Evolutionary conservation across 2,329 filamentous ascomycete genomes (phyloP), one percentile per base, ranked within the genome.

Genomic region (Pyrenophora graminea): DNA sequence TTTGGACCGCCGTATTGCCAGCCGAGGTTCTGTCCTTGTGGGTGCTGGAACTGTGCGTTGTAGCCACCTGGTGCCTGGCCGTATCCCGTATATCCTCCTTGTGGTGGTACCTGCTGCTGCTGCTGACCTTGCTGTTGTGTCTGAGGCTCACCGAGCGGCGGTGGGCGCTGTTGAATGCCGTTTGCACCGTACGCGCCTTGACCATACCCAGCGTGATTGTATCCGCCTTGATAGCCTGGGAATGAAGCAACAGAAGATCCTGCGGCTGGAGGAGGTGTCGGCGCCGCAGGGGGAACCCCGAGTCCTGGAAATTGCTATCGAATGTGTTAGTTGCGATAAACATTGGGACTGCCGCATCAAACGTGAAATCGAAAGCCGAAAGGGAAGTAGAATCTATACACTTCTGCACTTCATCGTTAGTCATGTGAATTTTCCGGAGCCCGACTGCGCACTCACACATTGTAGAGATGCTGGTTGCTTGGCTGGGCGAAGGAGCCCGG

Each of bases 211-310:
- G 27, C 45, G n/a, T 60, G 56, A 27, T 32, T 15, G n/a, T 53
- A 58, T 2, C 39, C 53, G 21, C 55, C 56, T 36, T 60, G 56
- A 13, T 59, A 51, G 7, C 54, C 45, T 15, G 55, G 51, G 21
- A 55, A 64, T 13, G 62, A 59, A 57, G 55, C 52, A 21, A 61
- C 30, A 38, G 63, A 63, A 45, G 56, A 61, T 23, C 50, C 33
- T 12, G 59, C 60, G 21, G 62, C 62, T 19, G 61, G 58, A 10
- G 66, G 65, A 46, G 66, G 66, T 10, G 60, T 67, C 8, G 67
- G 65, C n/a, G 61, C 66, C 17, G 62, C 48, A 19, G 65, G 65
- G 34, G 60, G 65, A 4, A 54, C 42, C 19, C 57, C 58, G 12
- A 64, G 53, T 12, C 59, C 56, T 33, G 55, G 50, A 37, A 59